phyloP scores from a whole-genome alignment of 2,329 filamentous ascomycete species.

The Cytospora schulzeri region DNA sequence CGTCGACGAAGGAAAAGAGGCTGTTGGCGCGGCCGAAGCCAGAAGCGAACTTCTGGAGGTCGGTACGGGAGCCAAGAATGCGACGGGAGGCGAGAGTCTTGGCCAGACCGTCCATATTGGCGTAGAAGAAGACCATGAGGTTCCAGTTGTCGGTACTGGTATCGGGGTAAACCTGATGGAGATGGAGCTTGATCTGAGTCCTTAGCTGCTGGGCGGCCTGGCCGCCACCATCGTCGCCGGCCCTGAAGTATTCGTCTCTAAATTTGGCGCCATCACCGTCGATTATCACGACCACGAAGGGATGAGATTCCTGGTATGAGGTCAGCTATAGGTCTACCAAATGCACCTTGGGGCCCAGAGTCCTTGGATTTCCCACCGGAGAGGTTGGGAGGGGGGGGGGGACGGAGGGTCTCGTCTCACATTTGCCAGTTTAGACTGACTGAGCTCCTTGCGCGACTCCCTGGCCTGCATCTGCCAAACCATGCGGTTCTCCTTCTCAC shows the following conservation, averaged over 20 bases:
- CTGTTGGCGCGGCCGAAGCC: slow-evolving; percentile 38
- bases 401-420: slow-evolving; percentile 4
- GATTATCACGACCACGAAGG: slow-evolving; percentile 39
- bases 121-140: slow-evolving; percentile 39
- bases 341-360: no score
- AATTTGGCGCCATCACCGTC: slow-evolving; percentile 42
- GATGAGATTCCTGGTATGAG: slow-evolving; percentile 35
- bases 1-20: slow-evolving; percentile 40
- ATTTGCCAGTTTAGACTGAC: slow-evolving; percentile 16
- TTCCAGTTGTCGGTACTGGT: slow-evolving; percentile 36
- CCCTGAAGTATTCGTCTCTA: slow-evolving; percentile 36
- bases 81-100: slow-evolving; percentile 35
- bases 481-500: slow-evolving; percentile 22
- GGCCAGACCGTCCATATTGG: slow-evolving; percentile 39
- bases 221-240: slow-evolving; percentile 38
- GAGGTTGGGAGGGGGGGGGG: no score
- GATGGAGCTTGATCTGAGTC: slow-evolving; percentile 32
- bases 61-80: slow-evolving; percentile 31
- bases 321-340: background rate
- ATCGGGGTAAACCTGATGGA: slow-evolving; percentile 32
- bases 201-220: slow-evolving; percentile 37
- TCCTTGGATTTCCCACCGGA: no score
- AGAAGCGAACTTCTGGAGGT: slow-evolving; percentile 38
- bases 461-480: slow-evolving; percentile 26
- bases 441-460: slow-evolving; percentile 18